Conservation (phyloP, 202 grass and related monocot genomes). For the Musa balbisiana region DNA sequence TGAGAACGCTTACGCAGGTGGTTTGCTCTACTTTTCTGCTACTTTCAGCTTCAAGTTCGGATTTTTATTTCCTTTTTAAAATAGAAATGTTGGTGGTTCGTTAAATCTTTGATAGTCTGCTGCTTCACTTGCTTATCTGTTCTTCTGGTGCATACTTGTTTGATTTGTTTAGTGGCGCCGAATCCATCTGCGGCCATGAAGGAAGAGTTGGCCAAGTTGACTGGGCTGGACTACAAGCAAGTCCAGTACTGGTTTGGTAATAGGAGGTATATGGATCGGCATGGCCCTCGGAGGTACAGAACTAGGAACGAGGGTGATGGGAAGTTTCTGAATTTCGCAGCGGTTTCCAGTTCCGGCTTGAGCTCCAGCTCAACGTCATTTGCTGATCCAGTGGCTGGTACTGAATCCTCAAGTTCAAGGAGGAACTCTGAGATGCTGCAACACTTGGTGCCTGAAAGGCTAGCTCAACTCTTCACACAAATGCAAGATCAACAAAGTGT, state of each 20-base stretch:
- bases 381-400: background rate
- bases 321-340: background rate
- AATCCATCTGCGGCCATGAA: conserved; percentile 16
- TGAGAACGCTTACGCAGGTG: conserved; percentile 12
- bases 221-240: conserved; percentile 14
- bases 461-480: background rate
- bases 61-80: background rate
- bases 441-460: background rate
- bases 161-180: background rate
- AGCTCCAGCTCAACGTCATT: background rate
- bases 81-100: background rate
- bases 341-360: background rate
- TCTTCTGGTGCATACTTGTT: background rate
- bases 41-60: background rate
- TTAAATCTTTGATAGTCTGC: background rate
- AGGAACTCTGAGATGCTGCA: conserved; percentile 10
- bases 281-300: conserved; percentile 21
- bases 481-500: background rate
- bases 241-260: conserved; percentile 19
- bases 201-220: conserved; percentile 16
- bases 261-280: conserved; percentile 6
- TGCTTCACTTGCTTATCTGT: background rate
- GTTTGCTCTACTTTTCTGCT: background rate
- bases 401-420: background rate
- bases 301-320: background rate